Base-by-base conservation (phyloP, 2,329 filamentous ascomycete genomes). In the Setomelanomma holmii region DNA sequence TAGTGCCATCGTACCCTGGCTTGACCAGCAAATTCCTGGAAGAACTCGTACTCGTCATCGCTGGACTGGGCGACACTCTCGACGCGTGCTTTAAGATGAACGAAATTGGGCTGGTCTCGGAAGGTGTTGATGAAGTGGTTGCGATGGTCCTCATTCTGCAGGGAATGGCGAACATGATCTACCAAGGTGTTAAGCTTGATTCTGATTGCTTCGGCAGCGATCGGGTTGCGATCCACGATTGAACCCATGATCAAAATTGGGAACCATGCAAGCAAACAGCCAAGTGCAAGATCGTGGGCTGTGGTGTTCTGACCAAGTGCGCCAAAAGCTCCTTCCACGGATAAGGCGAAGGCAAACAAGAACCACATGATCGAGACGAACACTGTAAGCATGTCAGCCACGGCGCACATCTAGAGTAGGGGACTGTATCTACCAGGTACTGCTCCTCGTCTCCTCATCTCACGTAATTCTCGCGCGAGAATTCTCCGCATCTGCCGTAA, bases 191-290 rank as follows among this genome's bases (percentile, higher is more conserved):
- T 79, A 2, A 79, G 57, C 45, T 75, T 75, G 19, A 61, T 60
- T 2, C 70, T 64, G 11, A 78, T 75, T 14, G 75, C 67, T 24
- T 78, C 74, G 4, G 76, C 63, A 4, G 77, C 75, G 1, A 76
- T 72, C 1, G 76, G 78, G 45, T 80, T 81, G 14, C 79, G 72
- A 51, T 81, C 79, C 3, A 80, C 71, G 20, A 80, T 79, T 1
- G 72, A 75, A 34, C 74, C 71, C 33, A 79, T 63, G 27, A 80
- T 76, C 5, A 81, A 57, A 6, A 80, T 65, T 0, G 79, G 78
- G 2, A 81, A 68, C 79, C 78, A 81, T 4, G 75, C 71, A 4
- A 80, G 66, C 4, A 80, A 47, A 27, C 78, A 61, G 3, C 79
- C 79, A 0, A 81, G 55, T 1, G 78, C 75, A 0, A 81, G 68